Evolutionary conservation across 345 rosid genomes (phyloP), one percentile per base, ranked within the genome.

Genomic region (Pistacia atlantica): DNA sequence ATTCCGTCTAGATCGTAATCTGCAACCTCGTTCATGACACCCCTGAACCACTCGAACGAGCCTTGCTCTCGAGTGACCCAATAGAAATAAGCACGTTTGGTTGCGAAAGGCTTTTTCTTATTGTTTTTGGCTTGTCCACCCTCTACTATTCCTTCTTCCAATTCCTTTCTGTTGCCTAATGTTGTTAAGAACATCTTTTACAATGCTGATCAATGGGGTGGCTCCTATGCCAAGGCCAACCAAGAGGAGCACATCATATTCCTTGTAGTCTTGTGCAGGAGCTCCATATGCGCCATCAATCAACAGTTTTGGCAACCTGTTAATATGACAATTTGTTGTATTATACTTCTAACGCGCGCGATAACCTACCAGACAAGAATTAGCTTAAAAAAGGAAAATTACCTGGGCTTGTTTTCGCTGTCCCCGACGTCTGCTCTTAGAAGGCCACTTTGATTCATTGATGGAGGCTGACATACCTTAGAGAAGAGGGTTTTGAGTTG

Each of bases 21-120:
- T 3, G 94, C 93, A 1, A 91, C 94, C 72, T 93, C 91, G 6
- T 91, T 87, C 97, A 93, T 93, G 52, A 91, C 92, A 0, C 88
- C 87, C 31, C 71, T 84, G 65, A 93, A 91, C 96, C 96, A 93
- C 77, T 93, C 94, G 14, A 93, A 83, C 4, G 97, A 93, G 20
- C 97, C 96, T 42, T 91, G 91, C 83, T 91, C 96, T 0, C 97
- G 85, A 33, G 97, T 93, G 45, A 91, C 94, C 97, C 96, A 93
- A 22, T 91, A 93, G 78, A 93, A 91, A 65, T 91, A 93, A 38
- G 94, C 94, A 79, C 85, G 83, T 65, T 86, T 81, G 2, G 94
- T 92, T 0, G 86, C 87, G 35, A 90, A 89, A 51, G 86, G 81
- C 33, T 81, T 88, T 72, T 57, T 75, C 65, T 71, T 80, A 64